These are phyloP conservation scores for Linderniella brevidens DNA, from an alignment of 257 asterid species.

Conservation along the genomic window DNA sequence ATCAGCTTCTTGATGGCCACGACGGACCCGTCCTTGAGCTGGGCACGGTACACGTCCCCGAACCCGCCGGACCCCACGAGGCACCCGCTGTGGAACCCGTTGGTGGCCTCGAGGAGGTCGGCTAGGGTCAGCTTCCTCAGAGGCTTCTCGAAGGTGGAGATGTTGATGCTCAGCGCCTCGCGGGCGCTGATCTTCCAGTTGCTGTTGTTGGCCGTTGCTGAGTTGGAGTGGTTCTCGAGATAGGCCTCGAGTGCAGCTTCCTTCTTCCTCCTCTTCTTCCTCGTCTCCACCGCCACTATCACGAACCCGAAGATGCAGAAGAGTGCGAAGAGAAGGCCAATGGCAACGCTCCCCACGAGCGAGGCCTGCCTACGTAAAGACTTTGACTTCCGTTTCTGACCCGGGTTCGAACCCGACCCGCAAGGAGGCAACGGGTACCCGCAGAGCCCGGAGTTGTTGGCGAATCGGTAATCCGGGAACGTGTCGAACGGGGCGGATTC, in stretches of 20 bases:
- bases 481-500: slow-evolving; percentile 73
- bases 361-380: slow-evolving; percentile 53
- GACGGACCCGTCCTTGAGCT: slow-evolving; percentile 62
- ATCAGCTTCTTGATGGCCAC: slow-evolving; percentile 86
- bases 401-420: slow-evolving; percentile 14
- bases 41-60: slow-evolving; percentile 86
- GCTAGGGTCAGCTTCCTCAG: slow-evolving; percentile 76
- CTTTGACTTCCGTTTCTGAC: slow-evolving; percentile 22
- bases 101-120: slow-evolving; percentile 80
- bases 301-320: slow-evolving; percentile 70
- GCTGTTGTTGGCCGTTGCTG: slow-evolving; percentile 37
- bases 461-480: slow-evolving; percentile 44
- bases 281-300: slow-evolving; percentile 48
- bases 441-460: slow-evolving; percentile 72
- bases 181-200: slow-evolving; percentile 61
- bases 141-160: slow-evolving; percentile 75
- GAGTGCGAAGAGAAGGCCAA: slow-evolving; percentile 65
- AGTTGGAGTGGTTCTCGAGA: slow-evolving; percentile 51
- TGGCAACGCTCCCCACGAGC: slow-evolving; percentile 74
- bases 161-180: slow-evolving; percentile 64
- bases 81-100: slow-evolving; percentile 57
- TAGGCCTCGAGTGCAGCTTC: slow-evolving; percentile 71
- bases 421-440: slow-evolving; percentile 70
- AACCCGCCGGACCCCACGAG: slow-evolving; percentile 88
- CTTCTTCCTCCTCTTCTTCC: slow-evolving; percentile 60